These are phyloP conservation scores for Aciculosporium take DNA, from an alignment of 2,329 filamentous ascomycete species.

Conservation along the genomic window DNA sequence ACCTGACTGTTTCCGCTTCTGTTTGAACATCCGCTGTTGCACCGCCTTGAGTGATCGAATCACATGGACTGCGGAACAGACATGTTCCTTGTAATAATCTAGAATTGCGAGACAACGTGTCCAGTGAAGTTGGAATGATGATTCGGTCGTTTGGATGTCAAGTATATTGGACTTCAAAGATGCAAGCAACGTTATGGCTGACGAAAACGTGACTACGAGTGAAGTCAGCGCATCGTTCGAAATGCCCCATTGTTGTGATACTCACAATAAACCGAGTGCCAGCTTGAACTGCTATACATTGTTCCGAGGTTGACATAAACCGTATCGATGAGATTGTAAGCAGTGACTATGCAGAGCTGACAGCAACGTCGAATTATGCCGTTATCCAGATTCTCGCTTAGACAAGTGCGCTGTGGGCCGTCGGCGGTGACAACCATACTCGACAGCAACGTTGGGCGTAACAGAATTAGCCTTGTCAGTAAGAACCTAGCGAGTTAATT, in stretches of 20 bases:
- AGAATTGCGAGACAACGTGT: background rate
- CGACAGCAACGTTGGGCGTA: background rate
- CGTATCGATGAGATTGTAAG: slow-evolving; percentile 2
- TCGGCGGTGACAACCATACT: background rate
- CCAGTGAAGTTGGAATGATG: slow-evolving; percentile 1
- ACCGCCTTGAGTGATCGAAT: background rate
- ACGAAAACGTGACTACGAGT: slow-evolving; percentile 1
- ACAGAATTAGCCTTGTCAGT: slow-evolving; percentile 1
- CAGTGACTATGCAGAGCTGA: slow-evolving; percentile 1
- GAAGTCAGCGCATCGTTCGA: background rate
- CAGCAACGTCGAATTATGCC: slow-evolving; percentile 2
- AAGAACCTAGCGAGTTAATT: background rate
- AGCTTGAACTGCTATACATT: slow-evolving; percentile 1
- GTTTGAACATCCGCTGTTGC: slow-evolving; percentile 3
- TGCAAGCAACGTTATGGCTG: slow-evolving; percentile 1
- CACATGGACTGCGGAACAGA: background rate
- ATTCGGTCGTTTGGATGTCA: background rate
- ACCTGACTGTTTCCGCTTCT: background rate
- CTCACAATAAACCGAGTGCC: slow-evolving; percentile 4
- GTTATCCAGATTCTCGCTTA: background rate
- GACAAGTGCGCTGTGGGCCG: background rate
- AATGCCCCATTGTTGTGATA: background rate
- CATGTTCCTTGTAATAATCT: background rate
- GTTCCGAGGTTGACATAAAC: slow-evolving; percentile 1
- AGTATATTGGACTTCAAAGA: slow-evolving; percentile 1